Conservation (phyloP, 169 alveolate species). For the Plasmodium berghei region DNA sequence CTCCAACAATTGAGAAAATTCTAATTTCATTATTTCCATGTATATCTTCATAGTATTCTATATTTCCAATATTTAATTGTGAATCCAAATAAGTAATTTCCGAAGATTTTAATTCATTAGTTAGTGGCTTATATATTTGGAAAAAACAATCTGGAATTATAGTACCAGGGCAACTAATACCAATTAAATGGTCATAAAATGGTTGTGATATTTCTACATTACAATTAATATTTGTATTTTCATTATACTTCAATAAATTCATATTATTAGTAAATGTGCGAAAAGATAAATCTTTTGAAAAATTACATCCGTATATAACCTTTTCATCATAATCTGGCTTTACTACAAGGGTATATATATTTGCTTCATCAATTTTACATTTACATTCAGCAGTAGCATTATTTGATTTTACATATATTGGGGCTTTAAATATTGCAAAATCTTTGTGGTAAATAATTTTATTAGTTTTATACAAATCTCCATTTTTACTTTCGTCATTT, state of each 20-base stretch:
- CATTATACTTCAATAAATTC: slow-evolving; percentile 4
- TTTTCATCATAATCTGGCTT: slow-evolving; percentile 29
- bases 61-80: slow-evolving; percentile 50
- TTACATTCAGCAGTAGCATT: slow-evolving; percentile 24
- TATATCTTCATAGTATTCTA: slow-evolving; percentile 52
- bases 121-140: slow-evolving; percentile 41
- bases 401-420: slow-evolving; percentile 19
- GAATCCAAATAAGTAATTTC: slow-evolving; percentile 48
- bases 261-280: slow-evolving; percentile 24
- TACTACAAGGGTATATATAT: not conserved
- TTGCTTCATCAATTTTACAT: slow-evolving; percentile 4
- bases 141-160: slow-evolving; percentile 45
- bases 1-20: slow-evolving; percentile 46
- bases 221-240: slow-evolving; percentile 39
- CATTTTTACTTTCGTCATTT: not conserved
- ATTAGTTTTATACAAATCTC: slow-evolving; percentile 35
- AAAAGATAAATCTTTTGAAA: slow-evolving; percentile 16
- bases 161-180: slow-evolving; percentile 54
- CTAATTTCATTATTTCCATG: slow-evolving; percentile 21
- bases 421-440: slow-evolving; percentile 52
- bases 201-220: slow-evolving; percentile 3
- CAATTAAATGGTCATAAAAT: slow-evolving; percentile 38
- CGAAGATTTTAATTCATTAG: slow-evolving; percentile 33
- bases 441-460: slow-evolving; percentile 52
- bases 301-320: slow-evolving; percentile 55